Evolutionary conservation across 2,329 filamentous ascomycete species (phyloP).

Genomic region (Annulohypoxylon truncatum): DNA sequence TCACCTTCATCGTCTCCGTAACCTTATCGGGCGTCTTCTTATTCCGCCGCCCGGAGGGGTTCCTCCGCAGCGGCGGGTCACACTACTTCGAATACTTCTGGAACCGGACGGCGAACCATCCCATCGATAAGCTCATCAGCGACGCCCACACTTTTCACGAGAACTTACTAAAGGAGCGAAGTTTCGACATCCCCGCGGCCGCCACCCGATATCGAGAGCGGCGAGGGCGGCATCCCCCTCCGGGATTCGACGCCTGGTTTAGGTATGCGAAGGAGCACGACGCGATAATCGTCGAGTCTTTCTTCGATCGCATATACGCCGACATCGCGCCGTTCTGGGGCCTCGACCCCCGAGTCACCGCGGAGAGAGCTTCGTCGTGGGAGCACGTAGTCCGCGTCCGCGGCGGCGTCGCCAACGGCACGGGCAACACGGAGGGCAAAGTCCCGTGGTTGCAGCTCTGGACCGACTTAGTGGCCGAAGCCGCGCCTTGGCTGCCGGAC

Average conservation of each 20-base stretch:
- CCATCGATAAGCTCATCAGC: constrained; percentile 63
- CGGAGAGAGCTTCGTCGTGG: constrained; percentile 56
- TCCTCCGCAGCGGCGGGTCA: constrained; percentile 32
- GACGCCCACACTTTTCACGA: constrained; percentile 59
- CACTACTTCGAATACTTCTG: constrained; percentile 45
- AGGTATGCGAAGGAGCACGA: constrained; percentile 62
- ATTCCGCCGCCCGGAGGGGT: constrained; percentile 40
- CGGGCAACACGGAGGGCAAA: constrained; percentile 55
- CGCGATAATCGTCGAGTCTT: constrained; percentile 70
- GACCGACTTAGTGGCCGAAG: constrained; percentile 62
- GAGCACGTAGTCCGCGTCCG: constrained; percentile 62
- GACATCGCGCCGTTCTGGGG: constrained; percentile 72
- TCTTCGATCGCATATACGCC: constrained; percentile 73
- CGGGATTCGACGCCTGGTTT: constrained; percentile 72
- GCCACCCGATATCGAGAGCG: constrained; percentile 66
- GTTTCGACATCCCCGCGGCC: constrained; percentile 61
- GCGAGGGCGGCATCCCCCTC: constrained; percentile 70
- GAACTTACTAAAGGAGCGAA: constrained; percentile 57
- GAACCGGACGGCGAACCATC: constrained; percentile 52
- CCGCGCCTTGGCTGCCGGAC: constrained; percentile 63
- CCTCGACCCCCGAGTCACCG: constrained; percentile 57
- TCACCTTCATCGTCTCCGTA: constrained; percentile 42
- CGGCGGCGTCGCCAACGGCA: constrained; percentile 55
- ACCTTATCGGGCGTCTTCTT: constrained; percentile 42
- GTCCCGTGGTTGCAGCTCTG: constrained; percentile 62